Base-by-base conservation (phyloP, 2,329 filamentous ascomycete species). In the Chaetomiaceae sp. region DNA sequence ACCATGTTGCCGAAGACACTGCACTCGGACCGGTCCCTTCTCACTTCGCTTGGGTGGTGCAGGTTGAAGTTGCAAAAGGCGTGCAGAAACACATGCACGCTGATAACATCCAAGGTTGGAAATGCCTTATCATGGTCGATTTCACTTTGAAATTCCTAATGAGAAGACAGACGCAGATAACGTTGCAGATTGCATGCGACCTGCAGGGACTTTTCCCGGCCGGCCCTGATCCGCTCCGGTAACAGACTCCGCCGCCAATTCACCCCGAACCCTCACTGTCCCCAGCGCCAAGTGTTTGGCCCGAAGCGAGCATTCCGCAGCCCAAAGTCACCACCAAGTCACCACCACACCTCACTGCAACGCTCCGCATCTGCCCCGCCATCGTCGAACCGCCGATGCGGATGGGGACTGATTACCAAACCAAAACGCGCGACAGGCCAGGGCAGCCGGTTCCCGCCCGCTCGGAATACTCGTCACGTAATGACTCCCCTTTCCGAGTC, bases 401-500 rank as follows among this genome's bases (percentile, higher is more conserved):
- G 53, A 62, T 61, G 60, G 63, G 61, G 65, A 66, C 57, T 64
- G 64, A 77, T 77, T 77, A 77, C 72, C 70, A 75, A 73, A 76
- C 74, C 66, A 69, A 74, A 76, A 73, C 68, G 63, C 65, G 59
- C 49, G 9, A 42, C 23, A 29, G 20, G 37, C 27, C 22, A 23
- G 36, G 56, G 43, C 22, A 54, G 51, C 58, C 59, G 55, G 56
- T 55, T 58, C 60, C 40, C 64, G 66, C 66, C 67, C 65, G 63
- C 63, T 65, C 59, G 60, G 66, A 69, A 69, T 70, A 70, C 66
- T 61, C 72, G 64, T 76, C 73, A 77, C 75, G 75, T 77, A 77
- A 77, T 75, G 66, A 68, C 61, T 66, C 66, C 63, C 49, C 54
- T 54, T 58, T 65, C 63, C 65, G 66, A 69, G 67, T 66, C 68